Evolutionary conservation across 306 rosid genomes (phyloP), one percentile per base, ranked within the genome.

Genomic region (Calophaca sinica): DNA sequence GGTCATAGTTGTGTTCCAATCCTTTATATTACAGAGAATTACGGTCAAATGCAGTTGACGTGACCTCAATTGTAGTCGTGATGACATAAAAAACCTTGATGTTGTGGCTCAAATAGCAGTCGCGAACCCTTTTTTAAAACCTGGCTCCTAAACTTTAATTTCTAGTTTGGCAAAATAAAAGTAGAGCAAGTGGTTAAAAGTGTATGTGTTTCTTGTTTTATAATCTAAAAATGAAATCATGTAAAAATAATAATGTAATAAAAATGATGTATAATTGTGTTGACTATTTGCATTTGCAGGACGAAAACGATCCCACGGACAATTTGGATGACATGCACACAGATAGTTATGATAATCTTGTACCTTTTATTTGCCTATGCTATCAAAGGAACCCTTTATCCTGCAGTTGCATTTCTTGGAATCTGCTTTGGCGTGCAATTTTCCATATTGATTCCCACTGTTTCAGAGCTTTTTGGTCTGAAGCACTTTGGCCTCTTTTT

Each of bases 391-490:
- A 85, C 93, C 13, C 88, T 92, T 38, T 86, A 80, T 61, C 85
- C 87, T 2, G 89, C 96, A 42, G 83, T 84, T 50, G 91, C 88
- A 46, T 44, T 88, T 28, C 90, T 92, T 11, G 97, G 97, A 7
- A 74, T 82, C 82, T 89, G 97, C 91, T 92, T 82, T 3, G 97
- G 97, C 20, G 88, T 81, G 12, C 97, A 92, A 70, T 78, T 92
- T 26, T 88, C 97, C 0, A 51, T 85, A 60, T 81, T 92, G 96
- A 82, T 92, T 71, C 96, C 97, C 4, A 89, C 97, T 2, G 97
- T 92, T 62, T 92, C 97, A 2, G 97, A 92, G 80, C 88, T 92
- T 53, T 92, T 92, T 57, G 97, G 97, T 4, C 58, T 92, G 81
- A 83, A 76, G 81, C 81, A 92, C 81, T 92, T 92, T 6, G 97